Percentiles rank a stretch among this genome's conserved stretches.
Evolutionary conservation across 768 basidiomycete genomes (phyloP).

Genomic region (Amanita thiersii): DNA sequence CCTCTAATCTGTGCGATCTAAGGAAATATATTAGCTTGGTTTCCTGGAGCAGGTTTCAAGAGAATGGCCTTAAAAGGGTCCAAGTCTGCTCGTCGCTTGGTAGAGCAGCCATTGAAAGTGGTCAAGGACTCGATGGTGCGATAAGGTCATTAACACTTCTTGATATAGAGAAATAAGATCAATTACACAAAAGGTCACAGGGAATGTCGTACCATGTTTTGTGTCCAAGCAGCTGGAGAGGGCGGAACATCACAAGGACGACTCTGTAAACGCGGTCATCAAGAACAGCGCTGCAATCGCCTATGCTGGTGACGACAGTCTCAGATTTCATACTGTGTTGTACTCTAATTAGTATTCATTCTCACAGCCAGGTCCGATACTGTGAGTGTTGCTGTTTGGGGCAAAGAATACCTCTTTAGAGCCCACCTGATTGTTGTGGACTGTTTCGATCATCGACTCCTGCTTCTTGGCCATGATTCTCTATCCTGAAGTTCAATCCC

Average conservation of each 20-base stretch:
- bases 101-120: constrained; percentile 20
- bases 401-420: no score
- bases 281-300: constrained; percentile 33
- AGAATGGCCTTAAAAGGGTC: constrained; percentile 19
- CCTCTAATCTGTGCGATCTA: no score
- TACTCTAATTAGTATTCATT: background rate
- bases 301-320: constrained; percentile 31
- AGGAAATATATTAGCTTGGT: constrained; percentile 20
- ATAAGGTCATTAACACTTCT: background rate
- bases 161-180: background rate
- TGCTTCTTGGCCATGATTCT: constrained; percentile 20
- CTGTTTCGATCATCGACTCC: constrained; percentile 11
- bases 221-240: constrained; percentile 19
- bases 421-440: constrained; percentile 12
- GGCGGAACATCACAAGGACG: constrained; percentile 10
- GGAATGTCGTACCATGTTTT: constrained; percentile 17
- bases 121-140: constrained; percentile 20
- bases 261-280: constrained; percentile 23
- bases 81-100: constrained; percentile 13
- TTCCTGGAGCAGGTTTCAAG: constrained; percentile 29
- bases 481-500: constrained; percentile 30
- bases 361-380: constrained; percentile 27
- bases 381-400: constrained; percentile 6
- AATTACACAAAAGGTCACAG: constrained; percentile 14
- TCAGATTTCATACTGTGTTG: background rate